Conservation (phyloP, 768 basidiomycete genomes). For the Termitomyces sp. region DNA sequence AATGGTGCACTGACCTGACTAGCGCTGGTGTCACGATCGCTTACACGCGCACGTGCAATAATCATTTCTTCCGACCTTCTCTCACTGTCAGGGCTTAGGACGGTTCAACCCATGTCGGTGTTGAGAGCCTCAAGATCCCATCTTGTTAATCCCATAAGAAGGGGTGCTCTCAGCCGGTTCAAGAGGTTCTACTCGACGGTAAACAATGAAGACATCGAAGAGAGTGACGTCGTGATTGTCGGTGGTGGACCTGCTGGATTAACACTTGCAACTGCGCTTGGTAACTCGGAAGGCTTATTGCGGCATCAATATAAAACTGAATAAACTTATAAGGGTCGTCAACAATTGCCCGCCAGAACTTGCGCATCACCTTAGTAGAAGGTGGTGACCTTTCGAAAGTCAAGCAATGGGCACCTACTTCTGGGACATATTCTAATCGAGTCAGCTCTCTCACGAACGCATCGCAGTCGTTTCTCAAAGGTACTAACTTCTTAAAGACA, state of each 20-base stretch:
- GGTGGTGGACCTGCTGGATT: constrained; percentile 94
- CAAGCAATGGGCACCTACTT: constrained; percentile 57
- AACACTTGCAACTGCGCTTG: constrained; percentile 81
- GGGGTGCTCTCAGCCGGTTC: background rate
- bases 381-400: constrained; percentile 71
- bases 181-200: constrained; percentile 8
- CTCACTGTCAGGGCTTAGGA: no score
- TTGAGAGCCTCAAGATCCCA: constrained; percentile 2
- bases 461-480: constrained; percentile 62
- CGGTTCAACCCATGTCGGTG: constrained; percentile 1
- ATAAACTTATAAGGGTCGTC: constrained; percentile 45
- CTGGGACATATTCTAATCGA: constrained; percentile 69
- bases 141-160: background rate
- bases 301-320: constrained; percentile 1
- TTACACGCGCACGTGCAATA: constrained; percentile 7
- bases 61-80: background rate
- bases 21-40: no score
- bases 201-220: constrained; percentile 25
- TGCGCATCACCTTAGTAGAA: constrained; percentile 76
- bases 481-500: constrained; percentile 32
- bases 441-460: constrained; percentile 83
- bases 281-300: constrained; percentile 38
- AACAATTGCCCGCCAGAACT: constrained; percentile 41
- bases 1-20: no score
- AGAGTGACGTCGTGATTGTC: constrained; percentile 89